Percentiles rank a stretch among this genome's conserved stretches.
Evolutionary conservation across 1,284 basidiomycete genomes (phyloP).

Genomic region (Cystobasidiaceae sp.): DNA sequence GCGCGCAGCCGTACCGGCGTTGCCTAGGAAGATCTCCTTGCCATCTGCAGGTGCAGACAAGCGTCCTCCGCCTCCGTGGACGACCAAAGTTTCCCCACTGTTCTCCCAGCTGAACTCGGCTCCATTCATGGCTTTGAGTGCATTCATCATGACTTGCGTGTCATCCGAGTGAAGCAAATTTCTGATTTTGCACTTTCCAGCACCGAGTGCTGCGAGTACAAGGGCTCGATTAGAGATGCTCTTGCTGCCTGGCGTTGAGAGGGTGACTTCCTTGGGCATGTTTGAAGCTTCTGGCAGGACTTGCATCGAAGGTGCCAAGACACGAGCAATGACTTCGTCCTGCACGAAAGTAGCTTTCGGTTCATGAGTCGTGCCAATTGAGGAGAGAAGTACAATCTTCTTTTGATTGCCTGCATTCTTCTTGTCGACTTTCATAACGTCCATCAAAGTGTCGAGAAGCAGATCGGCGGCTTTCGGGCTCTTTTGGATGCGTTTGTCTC

Average conservation of each 20-base stretch:
- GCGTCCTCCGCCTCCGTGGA: slow-evolving; percentile 75
- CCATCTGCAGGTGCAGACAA: slow-evolving; percentile 68
- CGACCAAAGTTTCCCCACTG: slow-evolving; percentile 84
- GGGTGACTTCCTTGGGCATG: slow-evolving; percentile 60
- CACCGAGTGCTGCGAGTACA: slow-evolving; percentile 84
- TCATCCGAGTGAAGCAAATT: slow-evolving; percentile 96
- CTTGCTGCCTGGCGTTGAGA: slow-evolving; percentile 93
- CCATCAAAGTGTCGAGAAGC: slow-evolving; percentile 74
- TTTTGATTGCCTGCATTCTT: slow-evolving; percentile 86
- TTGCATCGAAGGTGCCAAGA: slow-evolving; percentile 68
- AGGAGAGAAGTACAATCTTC: slow-evolving; percentile 85
- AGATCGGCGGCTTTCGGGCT: slow-evolving; percentile 67
- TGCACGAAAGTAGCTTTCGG: slow-evolving; percentile 80
- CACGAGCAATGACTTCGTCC: slow-evolving; percentile 73
- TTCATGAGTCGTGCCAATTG: slow-evolving; percentile 89
- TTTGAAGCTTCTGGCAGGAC: slow-evolving; percentile 55
- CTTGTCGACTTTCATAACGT: slow-evolving; percentile 92
- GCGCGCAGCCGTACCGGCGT: slow-evolving; percentile 94
- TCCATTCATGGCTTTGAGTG: slow-evolving; percentile 81
- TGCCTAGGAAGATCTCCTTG: slow-evolving; percentile 91
- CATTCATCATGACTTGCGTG: slow-evolving; percentile 98
- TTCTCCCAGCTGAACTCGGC: slow-evolving; percentile 90
- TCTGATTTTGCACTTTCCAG: slow-evolving; percentile 78
- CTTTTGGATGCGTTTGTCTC: slow-evolving; percentile 66
- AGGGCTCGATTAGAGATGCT: slow-evolving; percentile 94